Conservation (phyloP, 129 eudicot genomes). For the Lonicera japonica region DNA sequence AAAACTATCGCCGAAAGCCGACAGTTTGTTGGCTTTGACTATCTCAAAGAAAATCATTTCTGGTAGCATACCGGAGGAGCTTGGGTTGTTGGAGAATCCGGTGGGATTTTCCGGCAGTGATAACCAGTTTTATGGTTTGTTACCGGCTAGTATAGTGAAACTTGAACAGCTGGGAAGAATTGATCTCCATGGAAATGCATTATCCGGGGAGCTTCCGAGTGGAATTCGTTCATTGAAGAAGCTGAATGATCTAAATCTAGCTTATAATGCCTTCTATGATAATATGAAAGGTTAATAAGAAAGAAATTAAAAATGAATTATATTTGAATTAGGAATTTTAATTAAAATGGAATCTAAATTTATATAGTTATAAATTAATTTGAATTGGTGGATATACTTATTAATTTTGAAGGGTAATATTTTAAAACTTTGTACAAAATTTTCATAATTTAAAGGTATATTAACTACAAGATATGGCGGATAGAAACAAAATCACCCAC, state of each 20-base stretch:
- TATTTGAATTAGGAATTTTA: too few relatives aligned
- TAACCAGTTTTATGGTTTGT: slow-evolving; percentile 48
- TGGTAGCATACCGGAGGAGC: slow-evolving; percentile 47
- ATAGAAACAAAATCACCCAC: too few relatives aligned
- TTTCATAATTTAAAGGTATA: too few relatives aligned
- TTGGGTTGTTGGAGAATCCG: slow-evolving; percentile 45
- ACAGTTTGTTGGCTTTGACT: slow-evolving; percentile 52
- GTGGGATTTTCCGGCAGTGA: slow-evolving; percentile 39
- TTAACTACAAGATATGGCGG: too few relatives aligned
- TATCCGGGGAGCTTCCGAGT: slow-evolving; percentile 45
- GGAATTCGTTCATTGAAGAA: slow-evolving; percentile 46
- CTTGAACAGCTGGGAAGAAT: slow-evolving; percentile 52
- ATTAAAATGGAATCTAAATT: too few relatives aligned
- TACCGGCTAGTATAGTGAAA: slow-evolving; percentile 46
- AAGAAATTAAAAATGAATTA: too few relatives aligned
- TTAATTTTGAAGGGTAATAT: too few relatives aligned
- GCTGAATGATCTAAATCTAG: slow-evolving; percentile 66
- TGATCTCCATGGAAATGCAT: slow-evolving; percentile 55
- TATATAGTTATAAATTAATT: too few relatives aligned
- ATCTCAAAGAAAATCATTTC: slow-evolving; percentile 45
- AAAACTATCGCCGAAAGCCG: slow-evolving; percentile 66
- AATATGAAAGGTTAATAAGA: too few relatives aligned
- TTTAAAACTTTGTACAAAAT: too few relatives aligned
- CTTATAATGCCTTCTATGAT: slow-evolving; percentile 48
- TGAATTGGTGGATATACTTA: too few relatives aligned